Base-by-base conservation (phyloP, 306 rosid species). In the Rosa rugosa region DNA sequence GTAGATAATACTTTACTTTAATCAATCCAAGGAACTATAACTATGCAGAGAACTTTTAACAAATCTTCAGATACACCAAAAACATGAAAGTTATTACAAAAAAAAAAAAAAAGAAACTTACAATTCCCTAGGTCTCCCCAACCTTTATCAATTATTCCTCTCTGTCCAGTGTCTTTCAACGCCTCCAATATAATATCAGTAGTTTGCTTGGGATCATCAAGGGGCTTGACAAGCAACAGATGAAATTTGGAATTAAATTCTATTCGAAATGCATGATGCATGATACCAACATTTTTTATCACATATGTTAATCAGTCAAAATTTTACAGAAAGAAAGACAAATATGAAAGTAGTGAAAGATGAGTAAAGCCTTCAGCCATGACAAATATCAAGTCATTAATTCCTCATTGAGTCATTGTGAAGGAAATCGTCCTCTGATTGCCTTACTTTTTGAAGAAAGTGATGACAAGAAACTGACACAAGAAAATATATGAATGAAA, bases 111-210 rank as follows among this genome's bases (percentile, higher is more conserved):
- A 67, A 68, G 75, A 77, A 20, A 83, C 97, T 85, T 82, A 93
- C 99, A 20, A 84, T 82, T 83, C 75, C 99, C 99, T 0, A 95
- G 94, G 87, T 88, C 91, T 45, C 99, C 99, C 97, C 97, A 95
- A 72, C 99, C 99, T 51, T 91, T 91, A 77, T 93, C 98, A 76
- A 95, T 86, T 78, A 93, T 89, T 83, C 98, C 99, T 54, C 99
- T 86, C 73, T 93, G 98, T 67, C 86, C 90, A 20, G 99, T 93
- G 62, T 80, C 87, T 85, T 90, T 88, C 73, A 95, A 82, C 13
- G 94, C 99, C 81, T 93, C 94, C 90, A 95, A 80, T 87, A 95
- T 89, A 73, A 89, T 83, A 71, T 82, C 81, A 0, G 96, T 89
- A 34, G 92, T 95, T 79, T 80, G 80, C 80, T 84, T 77, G 71